Base-by-base conservation (phyloP, 129 eudicot species). In the Helianthus tuberosus region DNA sequence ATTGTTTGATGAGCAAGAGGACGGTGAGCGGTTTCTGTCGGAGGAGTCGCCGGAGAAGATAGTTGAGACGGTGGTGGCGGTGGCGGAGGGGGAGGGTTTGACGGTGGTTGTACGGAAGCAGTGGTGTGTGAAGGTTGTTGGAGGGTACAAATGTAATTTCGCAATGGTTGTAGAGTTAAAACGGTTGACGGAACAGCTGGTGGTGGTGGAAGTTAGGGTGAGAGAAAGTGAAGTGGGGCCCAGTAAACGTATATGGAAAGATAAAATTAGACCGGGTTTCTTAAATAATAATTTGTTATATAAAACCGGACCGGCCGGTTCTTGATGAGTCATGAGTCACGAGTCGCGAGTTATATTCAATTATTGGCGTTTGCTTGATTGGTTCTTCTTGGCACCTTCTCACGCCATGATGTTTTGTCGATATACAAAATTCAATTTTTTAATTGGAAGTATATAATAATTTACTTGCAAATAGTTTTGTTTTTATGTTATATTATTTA, bases 121-220 rank as follows among this genome's bases (percentile, higher is more conserved):
- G 8, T 78, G 75, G 76, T 72, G 88, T 4, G 79, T 81, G 46
- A 81, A 64, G 71, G 54, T 90, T 11, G 69, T 49, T 3, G 87
- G 83, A 44, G 93, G 96, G 82, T 79, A 75, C 27, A 76, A 74
- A 15, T 85, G 93, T 69, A 53, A 81, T 71, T 85, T 87, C 70
- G 71, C 9, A 3, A 69, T 79, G 52, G 68, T 25, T 35, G 75
- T 87, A 64, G 86, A 69, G 76, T 58, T 90, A 14, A 69, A 75
- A 78, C 78, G 89, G 67, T 68, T 90, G 70, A 90, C 96, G 72
- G 93, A 87, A 35, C 77, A 81, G n/a, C 54, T 87, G 70, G 86
- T 85, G 35, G 75, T 90, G 71, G 91, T 90, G 55, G 90, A 87
- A 43, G 76, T 83, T 43, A 87, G 73, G 73, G 79, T 75, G 35